phyloP scores from a whole-genome alignment of 768 basidiomycete species.

The Terana coerulea region DNA sequence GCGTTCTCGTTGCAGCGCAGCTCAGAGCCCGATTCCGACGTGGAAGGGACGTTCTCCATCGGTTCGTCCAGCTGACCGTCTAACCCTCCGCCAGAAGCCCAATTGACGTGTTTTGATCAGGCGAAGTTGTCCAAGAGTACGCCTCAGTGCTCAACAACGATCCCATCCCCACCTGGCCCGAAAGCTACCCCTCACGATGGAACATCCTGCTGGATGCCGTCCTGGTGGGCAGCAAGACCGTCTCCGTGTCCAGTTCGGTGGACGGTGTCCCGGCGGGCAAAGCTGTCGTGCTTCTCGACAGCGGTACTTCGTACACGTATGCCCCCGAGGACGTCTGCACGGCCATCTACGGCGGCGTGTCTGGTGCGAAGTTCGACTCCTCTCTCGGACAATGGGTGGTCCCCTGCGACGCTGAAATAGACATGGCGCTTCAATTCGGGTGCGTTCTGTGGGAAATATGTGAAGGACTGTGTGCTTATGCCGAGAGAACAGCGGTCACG shows the following conservation, averaged over 20 bases:
- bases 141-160: conserved; percentile 50
- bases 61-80: conserved; percentile 40
- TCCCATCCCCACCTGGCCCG: conserved; percentile 73
- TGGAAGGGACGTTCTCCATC: conserved; percentile 69
- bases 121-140: conserved; percentile 67
- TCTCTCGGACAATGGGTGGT: conserved; percentile 60
- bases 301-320: conserved; percentile 78
- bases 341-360: conserved; percentile 63
- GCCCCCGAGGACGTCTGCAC: conserved; percentile 59
- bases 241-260: conserved; percentile 53
- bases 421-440: conserved; percentile 78
- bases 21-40: conserved; percentile 45
- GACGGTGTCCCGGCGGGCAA: conserved; percentile 57
- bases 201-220: conserved; percentile 73
- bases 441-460: conserved; percentile 30
- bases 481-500: conserved; percentile 46
- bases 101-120: too few relatives aligned
- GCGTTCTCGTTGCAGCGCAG: conserved; percentile 69
- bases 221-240: conserved; percentile 50
- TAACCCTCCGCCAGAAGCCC: too few relatives aligned
- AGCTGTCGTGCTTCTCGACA: conserved; percentile 76
- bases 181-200: conserved; percentile 62
- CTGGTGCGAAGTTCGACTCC: conserved; percentile 59
- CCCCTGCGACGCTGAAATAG: conserved; percentile 71
- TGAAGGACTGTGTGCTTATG: not conserved